phyloP scores from a whole-genome alignment of 2,329 filamentous ascomycete species.

The Juglanconis oblonga region DNA sequence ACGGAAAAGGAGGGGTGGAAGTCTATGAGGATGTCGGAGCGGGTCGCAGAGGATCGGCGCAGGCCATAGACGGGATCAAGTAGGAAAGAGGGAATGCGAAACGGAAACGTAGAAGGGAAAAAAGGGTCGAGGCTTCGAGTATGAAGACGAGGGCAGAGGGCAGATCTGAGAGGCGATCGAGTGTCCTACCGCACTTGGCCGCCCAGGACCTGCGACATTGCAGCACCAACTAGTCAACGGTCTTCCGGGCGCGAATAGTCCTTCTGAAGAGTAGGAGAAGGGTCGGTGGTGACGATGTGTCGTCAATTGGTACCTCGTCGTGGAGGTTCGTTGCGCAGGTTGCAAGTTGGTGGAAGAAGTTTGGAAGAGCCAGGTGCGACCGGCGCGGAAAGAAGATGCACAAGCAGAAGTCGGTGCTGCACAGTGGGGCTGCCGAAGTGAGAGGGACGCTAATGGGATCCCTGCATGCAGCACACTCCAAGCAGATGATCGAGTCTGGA shows the following conservation, averaged over 20 bases:
- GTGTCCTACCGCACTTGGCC: constrained; percentile 16
- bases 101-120: not conserved
- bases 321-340: not conserved
- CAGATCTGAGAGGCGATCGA: constrained; percentile 11
- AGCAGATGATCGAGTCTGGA: too few species aligned
- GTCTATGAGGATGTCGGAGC: constrained; percentile 1
- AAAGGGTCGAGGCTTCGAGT: not conserved
- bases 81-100: not conserved
- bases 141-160: constrained; percentile 4
- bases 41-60: constrained; percentile 1
- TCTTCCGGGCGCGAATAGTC: not conserved
- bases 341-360: not conserved
- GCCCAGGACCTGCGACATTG: constrained; percentile 17
- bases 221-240: not conserved
- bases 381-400: not conserved
- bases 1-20: not conserved
- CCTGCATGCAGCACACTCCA: too few species aligned
- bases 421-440: not conserved
- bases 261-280: not conserved
- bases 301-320: not conserved
- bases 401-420: not conserved
- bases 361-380: not conserved
- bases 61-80: constrained; percentile 13
- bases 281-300: not conserved
- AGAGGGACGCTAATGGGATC: not conserved